Percentiles rank a stretch among this genome's conserved stretches.
These are phyloP conservation scores for Polytrichum formosum DNA, from an alignment of 225 moss, liverwort and hornwort genomes.

Conservation along the genomic window DNA sequence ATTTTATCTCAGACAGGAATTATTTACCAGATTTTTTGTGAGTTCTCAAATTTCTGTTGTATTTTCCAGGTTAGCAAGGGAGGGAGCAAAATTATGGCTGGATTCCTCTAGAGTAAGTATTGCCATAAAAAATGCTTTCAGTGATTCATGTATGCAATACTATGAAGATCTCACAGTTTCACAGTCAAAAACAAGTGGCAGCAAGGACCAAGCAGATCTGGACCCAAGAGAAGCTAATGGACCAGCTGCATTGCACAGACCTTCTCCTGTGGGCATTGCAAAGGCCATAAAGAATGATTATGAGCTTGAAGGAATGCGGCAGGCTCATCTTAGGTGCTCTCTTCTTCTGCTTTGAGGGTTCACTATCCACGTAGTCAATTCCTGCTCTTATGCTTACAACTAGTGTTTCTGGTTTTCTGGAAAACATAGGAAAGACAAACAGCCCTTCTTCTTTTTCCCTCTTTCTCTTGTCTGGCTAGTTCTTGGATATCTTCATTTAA, in stretches of 20 bases:
- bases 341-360: not conserved
- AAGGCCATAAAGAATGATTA: constrained; percentile 92
- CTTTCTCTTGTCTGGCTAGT: too few relatives aligned
- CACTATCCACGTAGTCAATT: too few relatives aligned
- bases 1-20: too few relatives aligned
- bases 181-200: constrained; percentile 30
- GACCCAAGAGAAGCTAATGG: constrained; percentile 46
- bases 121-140: constrained; percentile 89
- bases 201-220: constrained; percentile 22
- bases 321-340: constrained; percentile 88
- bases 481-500: too few relatives aligned
- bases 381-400: too few relatives aligned
- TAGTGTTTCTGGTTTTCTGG: too few relatives aligned
- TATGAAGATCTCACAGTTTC: constrained; percentile 46
- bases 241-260: constrained; percentile 75
- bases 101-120: constrained; percentile 87
- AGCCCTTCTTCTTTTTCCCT: too few relatives aligned
- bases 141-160: constrained; percentile 71
- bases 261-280: constrained; percentile 69
- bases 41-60: not conserved
- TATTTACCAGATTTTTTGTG: too few relatives aligned
- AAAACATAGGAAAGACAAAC: too few relatives aligned
- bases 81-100: constrained; percentile 84
- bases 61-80: constrained; percentile 61
- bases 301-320: constrained; percentile 98